These are phyloP conservation scores for Venturia oleaginea DNA, from an alignment of 2,329 filamentous ascomycete genomes.

Conservation along the genomic window DNA sequence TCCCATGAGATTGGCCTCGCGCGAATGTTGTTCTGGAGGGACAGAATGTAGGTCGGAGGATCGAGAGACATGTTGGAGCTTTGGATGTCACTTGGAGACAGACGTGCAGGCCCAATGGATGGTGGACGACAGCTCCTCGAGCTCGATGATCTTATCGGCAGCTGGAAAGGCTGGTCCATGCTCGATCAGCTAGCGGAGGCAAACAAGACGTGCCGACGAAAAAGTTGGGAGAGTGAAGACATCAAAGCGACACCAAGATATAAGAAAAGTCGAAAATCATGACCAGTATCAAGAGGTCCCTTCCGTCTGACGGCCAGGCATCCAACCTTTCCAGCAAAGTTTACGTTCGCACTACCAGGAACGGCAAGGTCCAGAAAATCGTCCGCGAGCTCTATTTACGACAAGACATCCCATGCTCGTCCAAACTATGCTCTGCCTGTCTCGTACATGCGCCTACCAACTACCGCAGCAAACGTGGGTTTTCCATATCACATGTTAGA, in stretches of 20 bases:
- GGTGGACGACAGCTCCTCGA: conserved; percentile 13
- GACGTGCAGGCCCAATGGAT: conserved; percentile 7
- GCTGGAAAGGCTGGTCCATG: background rate
- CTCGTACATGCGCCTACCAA: conserved; percentile 65
- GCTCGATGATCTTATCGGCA: conserved; percentile 7
- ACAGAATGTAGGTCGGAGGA: conserved; percentile 76
- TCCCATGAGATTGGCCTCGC: conserved; percentile 96
- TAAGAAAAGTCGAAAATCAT: conserved; percentile 35
- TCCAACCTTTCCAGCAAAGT: conserved; percentile 88
- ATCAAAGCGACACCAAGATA: background rate
- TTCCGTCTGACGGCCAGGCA: conserved; percentile 44
- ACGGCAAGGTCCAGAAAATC: conserved; percentile 97
- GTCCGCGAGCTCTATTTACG: conserved; percentile 92
- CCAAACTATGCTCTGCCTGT: conserved; percentile 73
- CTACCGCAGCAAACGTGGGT: conserved; percentile 65
- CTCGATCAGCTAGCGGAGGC: background rate
- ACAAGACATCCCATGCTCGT: conserved; percentile 96
- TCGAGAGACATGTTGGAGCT: conserved; percentile 68
- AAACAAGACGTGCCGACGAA: background rate
- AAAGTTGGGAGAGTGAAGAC: background rate
- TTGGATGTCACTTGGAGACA: background rate
- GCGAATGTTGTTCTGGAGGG: conserved; percentile 94
- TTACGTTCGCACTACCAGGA: conserved; percentile 89
- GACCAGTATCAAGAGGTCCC: conserved; percentile 54
- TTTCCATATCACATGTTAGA: conserved; percentile 10